phyloP scores from a whole-genome alignment of 495 filamentous ascomycete species.

The Letharia lupina region DNA sequence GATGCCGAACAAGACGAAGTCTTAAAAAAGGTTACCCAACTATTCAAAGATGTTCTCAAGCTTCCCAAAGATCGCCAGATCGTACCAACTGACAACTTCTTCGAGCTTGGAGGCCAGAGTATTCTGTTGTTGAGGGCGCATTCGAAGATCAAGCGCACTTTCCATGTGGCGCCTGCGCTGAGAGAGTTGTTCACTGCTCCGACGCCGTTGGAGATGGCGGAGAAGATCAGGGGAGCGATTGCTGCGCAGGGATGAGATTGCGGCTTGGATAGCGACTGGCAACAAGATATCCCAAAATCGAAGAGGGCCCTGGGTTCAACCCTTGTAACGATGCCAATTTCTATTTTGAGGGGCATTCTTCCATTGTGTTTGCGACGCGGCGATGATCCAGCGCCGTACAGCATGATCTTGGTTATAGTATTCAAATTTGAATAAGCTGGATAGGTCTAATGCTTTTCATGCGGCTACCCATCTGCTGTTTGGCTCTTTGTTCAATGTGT shows the following conservation, averaged over 20 bases:
- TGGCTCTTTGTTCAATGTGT: not conserved
- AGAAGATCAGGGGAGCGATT: conserved; percentile 8
- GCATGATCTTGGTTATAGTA: too few species aligned
- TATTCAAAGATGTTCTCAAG: conserved; percentile 25
- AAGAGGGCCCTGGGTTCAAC: not conserved
- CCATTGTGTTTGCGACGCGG: not conserved
- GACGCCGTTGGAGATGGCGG: conserved; percentile 20
- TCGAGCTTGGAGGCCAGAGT: conserved; percentile 28
- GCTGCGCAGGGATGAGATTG: not conserved
- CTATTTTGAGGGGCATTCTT: too few species aligned
- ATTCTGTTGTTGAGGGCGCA: conserved; percentile 28
- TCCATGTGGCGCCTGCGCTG: conserved; percentile 22
- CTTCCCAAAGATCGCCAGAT: conserved; percentile 20
- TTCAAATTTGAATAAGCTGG: not conserved
- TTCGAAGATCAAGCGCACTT: conserved; percentile 24
- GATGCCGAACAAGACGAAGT: conserved; percentile 11
- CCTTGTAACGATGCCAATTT: too few species aligned
- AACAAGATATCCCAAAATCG: not conserved
- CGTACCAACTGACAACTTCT: conserved; percentile 27
- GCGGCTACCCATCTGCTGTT: not conserved
- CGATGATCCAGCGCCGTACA: not conserved
- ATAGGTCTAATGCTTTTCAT: not conserved
- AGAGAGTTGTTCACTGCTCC: conserved; percentile 24
- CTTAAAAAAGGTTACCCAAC: conserved; percentile 16
- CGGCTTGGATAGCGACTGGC: not conserved